Conservation (phyloP, 2,329 filamentous ascomycete species). For the Colletotrichum sp. region DNA sequence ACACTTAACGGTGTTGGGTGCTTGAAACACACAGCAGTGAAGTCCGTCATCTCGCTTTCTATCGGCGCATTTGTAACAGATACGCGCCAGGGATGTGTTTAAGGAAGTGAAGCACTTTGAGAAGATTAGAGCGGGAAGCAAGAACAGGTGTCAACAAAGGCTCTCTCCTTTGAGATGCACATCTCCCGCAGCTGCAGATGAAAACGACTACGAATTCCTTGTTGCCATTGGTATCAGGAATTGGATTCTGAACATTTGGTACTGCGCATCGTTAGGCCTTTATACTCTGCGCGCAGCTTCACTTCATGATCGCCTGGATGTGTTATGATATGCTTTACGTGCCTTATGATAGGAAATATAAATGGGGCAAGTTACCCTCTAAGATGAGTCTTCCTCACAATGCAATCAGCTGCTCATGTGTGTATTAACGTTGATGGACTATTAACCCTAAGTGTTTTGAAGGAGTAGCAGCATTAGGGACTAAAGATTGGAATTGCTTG, state of each 20-base stretch:
- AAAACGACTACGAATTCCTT: background rate
- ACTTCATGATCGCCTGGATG: background rate
- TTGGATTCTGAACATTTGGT: background rate
- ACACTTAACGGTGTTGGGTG: too few species aligned
- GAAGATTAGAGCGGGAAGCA: background rate
- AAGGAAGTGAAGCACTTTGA: accelerated
- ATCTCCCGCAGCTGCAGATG: too few species aligned
- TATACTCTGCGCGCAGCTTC: background rate
- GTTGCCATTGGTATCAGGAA: background rate
- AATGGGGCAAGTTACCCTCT: background rate
- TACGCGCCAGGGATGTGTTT: background rate
- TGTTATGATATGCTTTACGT: background rate
- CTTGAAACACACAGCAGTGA: background rate
- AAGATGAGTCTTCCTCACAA: background rate
- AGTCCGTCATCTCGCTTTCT: background rate
- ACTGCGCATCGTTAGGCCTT: background rate
- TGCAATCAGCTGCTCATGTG: accelerated
- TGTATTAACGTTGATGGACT: accelerated
- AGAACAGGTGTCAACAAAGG: background rate
- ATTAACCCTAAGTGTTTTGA: background rate
- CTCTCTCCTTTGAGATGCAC: background rate
- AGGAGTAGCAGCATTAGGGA: background rate
- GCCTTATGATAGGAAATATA: background rate
- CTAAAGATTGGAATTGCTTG: background rate
- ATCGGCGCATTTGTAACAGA: background rate